phyloP scores from a whole-genome alignment of 495 filamentous ascomycete species.

The Podospora sp. region DNA sequence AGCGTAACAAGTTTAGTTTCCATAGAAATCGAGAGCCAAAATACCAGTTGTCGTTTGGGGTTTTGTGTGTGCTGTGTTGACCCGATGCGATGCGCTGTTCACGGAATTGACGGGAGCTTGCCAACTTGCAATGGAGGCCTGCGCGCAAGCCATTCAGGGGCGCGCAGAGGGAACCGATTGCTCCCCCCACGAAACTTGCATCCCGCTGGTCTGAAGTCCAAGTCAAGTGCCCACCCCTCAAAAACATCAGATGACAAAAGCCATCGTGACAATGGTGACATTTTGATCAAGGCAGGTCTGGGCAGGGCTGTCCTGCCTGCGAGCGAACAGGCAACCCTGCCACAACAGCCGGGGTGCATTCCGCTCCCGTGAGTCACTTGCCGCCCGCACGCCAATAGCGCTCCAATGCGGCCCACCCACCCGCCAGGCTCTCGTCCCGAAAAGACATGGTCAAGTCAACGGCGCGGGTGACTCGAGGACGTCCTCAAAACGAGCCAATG shows the following conservation, averaged over 20 bases:
- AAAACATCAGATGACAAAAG: neutral
- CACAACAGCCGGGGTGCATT: slow-evolving; percentile 6
- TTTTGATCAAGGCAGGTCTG: neutral
- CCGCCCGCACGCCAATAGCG: slow-evolving; percentile 4
- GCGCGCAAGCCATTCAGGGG: no score
- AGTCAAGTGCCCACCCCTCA: neutral
- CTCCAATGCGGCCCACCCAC: slow-evolving; percentile 2
- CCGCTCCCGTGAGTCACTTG: slow-evolving; percentile 11
- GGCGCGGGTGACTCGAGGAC: slow-evolving; percentile 8
- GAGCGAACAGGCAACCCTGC: slow-evolving; percentile 8
- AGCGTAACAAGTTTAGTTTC: no score
- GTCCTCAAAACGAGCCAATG: slow-evolving; percentile 6
- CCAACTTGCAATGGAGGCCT: no score
- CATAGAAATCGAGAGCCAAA: no score
- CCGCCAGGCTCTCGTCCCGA: neutral
- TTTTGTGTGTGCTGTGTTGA: no score
- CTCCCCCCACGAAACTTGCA: no score
- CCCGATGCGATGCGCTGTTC: no score
- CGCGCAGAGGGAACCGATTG: no score
- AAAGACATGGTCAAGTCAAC: neutral
- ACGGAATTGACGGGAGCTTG: no score
- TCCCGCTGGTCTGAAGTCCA: neutral
- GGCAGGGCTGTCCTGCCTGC: slow-evolving; percentile 13
- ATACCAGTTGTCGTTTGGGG: no score
- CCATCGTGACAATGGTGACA: neutral